phyloP scores from a whole-genome alignment of 371 early-diverging fungal species.

The Phascolomyces articulosus region DNA sequence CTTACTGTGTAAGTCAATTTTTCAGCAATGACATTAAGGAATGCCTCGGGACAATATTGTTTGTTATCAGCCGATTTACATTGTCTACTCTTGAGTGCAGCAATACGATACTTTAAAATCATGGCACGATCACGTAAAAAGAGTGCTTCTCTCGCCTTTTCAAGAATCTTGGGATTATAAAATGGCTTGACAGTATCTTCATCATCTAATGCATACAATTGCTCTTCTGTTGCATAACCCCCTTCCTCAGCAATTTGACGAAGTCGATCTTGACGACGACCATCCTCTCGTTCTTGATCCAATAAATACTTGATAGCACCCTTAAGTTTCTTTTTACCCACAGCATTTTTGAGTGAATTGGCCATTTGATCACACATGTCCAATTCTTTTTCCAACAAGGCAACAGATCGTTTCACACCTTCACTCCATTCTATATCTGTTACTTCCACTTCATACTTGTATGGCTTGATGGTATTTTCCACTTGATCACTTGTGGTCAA shows the following conservation, averaged over 20 bases:
- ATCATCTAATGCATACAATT: constrained; percentile 23
- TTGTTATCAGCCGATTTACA: constrained; percentile 80
- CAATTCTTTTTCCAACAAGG: constrained; percentile 78
- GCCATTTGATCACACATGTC: constrained; percentile 74
- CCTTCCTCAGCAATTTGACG: constrained; percentile 28
- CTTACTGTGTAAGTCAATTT: constrained; percentile 86
- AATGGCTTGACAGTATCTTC: constrained; percentile 57
- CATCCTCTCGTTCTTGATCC: constrained; percentile 59
- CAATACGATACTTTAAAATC: constrained; percentile 79
- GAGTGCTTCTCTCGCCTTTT: constrained; percentile 82
- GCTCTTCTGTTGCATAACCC: constrained; percentile 23
- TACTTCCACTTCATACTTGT: constrained; percentile 94
- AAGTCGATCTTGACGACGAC: constrained; percentile 45
- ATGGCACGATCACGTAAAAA: constrained; percentile 73
- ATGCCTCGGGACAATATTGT: constrained; percentile 93
- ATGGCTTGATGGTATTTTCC: constrained; percentile 98
- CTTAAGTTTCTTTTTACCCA: constrained; percentile 84
- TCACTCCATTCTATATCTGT: constrained; percentile 93
- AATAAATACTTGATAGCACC: constrained; percentile 75
- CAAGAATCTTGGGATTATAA: constrained; percentile 73
- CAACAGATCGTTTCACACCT: constrained; percentile 77
- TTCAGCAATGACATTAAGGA: constrained; percentile 87
- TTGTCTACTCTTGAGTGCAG: constrained; percentile 77
- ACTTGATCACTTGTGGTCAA: constrained; percentile 93
- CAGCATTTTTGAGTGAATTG: constrained; percentile 69